Evolutionary conservation across 441 rosid genomes (phyloP), one percentile per base, ranked within the genome.

Genomic region (Corymbia citriodora): DNA sequence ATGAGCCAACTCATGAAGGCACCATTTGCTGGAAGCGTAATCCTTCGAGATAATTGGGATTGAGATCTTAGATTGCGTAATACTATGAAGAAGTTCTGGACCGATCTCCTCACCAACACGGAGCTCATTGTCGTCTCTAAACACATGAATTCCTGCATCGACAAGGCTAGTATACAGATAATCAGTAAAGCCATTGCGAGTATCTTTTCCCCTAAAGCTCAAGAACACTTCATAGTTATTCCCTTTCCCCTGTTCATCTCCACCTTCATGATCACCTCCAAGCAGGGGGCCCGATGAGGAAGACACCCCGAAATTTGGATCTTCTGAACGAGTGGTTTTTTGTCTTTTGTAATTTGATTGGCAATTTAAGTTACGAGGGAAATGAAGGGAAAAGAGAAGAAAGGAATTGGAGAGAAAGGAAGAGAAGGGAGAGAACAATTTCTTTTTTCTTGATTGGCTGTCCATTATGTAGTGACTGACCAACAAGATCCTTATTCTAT

Each of bases 181-280:
- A 31, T 31, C 40, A 0, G 74, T 31, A 1, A 68, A 68, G 2
- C 74, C 40, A 0, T 31, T 16, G 10, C 74, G 11, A n/a, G 74
- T 68, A 0, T 68, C 74, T 1, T 8, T 2, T 3, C 40, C 40
- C 15, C 21, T n/a, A 4, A 68, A 68, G 11, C 74, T 68, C 21
- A 68, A 68, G 7, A 68, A 68, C 40, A 68, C 74, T 68, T 31
- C 40, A 0, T 65, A 65, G 1, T 65, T 5, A 15, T 65, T 3
- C 2, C 19, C 2, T n/a, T n/a, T 0, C 0, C 0, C 0, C 6
- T 33, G 33, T 33, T 33, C 33, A 33, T 33, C 33, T 33, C 33
- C 33, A 33, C 33, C 33, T 33, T 33, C 33, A 33, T 33, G 33
- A 33, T 33, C 33, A 33, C 33, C 33, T 33, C 33, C 33, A 33